Base-by-base conservation (phyloP, 2,329 filamentous ascomycete species). In the Penicillium polonicum region DNA sequence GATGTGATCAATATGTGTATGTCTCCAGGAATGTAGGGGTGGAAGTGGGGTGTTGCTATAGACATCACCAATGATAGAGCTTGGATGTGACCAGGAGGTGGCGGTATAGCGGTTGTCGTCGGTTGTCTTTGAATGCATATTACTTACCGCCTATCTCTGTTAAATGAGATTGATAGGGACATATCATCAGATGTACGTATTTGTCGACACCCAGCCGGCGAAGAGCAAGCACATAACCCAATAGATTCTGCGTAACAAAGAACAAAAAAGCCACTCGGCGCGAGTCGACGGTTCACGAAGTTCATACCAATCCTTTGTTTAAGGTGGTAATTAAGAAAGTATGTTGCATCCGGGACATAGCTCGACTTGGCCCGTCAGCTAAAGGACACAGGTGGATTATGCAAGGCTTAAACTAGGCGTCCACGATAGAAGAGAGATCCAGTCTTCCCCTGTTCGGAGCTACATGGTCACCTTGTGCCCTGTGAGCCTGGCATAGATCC, bases 381-480 rank as follows among this genome's bases (percentile, higher is more conserved):
- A 42, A 48, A 46, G 33, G 44, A 9, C 17, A 15, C 17, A 21
- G 2, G 5, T 25, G 17, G 29, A 27, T 49, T 33, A 59, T 56
- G 55, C 45, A 51, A 59, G 41, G 29, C 19, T 43, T 38, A 31
- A 38, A 41, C 41, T 15, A 33, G 48, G 56, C 31, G 25, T 31
- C 17, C 38, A 42, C 25, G n/a, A 48, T 23, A 21, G 33, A 51
- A 45, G 29, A 44, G 12, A 52, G 39, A 46, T 43, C n/a, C 49
- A 23, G 42, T 45, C 33, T 19, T 36, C 55, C 23, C 44, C 31
- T 23, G 48, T 50, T 46, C 19, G n/a, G 52, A 42, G 36, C 56
- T 63, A 52, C 52, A 58, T 29, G 59, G 62, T 57, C 52, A 61
- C 60, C 55, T 51, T 61, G 50, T 51, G 41, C 35, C 42, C 29